Base-by-base conservation (phyloP, 2,329 filamentous ascomycete species). In the Cladophialophora exuberans region DNA sequence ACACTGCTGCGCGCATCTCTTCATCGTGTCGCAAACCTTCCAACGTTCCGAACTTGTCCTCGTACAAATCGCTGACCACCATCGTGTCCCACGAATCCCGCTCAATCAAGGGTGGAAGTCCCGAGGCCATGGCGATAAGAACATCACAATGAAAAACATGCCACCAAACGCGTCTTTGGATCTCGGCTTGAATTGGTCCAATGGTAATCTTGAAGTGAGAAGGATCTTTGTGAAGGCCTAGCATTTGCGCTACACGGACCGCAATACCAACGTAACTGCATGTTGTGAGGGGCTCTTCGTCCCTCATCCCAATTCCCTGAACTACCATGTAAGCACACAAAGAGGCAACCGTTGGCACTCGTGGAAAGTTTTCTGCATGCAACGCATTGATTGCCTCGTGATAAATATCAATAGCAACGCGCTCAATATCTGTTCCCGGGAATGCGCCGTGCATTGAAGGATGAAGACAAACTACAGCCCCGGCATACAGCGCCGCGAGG, bases 81-180 rank as follows among this genome's bases (percentile, higher is more conserved):
- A 17, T 25, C 5, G 39, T 43, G 3, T 43, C 39, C 39, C 39
- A 43, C 10, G 39, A 43, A n/a, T 23, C 23, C 20, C 39, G 22
- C 26, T 43, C 39, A 43, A 43, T 43, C 39, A 43, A 10, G 2
- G 39, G 39, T 7, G 39, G 39, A 23, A 43, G 23, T 10, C 39
- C 39, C 13, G 39, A 43, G 5, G 39, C 39, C 39, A 43, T 22
- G n/a, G 39, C 39, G 10, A 43, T 22, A 28, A 43, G 39, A 28
- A 43, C 39, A n/a, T 43, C 39, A 23, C 39, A 43, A 22, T 43
- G 39, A 13, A 43, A 43, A 11, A 43, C 39, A 15, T 43, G 39
- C 39, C 39, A 43, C 39, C 39, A 43, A n/a, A 43, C 39, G 20
- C 39, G 20, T 7, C 39, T 18, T 28, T 43, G 39, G 5, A 43